Evolutionary conservation across 2,329 filamentous ascomycete genomes (phyloP).

Genomic region (Fusarium sp.): DNA sequence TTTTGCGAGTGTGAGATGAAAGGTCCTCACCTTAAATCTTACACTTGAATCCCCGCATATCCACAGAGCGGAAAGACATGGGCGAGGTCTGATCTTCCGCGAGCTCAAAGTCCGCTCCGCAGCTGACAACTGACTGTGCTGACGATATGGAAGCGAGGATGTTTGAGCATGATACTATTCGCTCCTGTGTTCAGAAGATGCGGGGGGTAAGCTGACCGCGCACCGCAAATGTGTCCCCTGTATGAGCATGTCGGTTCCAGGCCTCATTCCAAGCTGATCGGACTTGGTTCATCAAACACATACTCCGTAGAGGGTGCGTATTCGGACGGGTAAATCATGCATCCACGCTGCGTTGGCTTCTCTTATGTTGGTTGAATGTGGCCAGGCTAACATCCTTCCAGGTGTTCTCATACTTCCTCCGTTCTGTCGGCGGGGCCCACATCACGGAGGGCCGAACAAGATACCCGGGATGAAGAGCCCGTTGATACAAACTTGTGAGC

Average conservation of each 20-base stretch:
- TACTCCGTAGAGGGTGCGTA: no score
- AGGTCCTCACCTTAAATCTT: conserved; percentile 32
- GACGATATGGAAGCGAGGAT: conserved; percentile 1
- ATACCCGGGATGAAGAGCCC: not conserved
- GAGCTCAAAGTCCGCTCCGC: conserved; percentile 29
- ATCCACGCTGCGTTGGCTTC: no score
- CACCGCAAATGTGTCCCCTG: not conserved
- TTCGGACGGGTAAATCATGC: no score
- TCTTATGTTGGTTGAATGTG: no score
- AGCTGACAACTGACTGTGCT: not conserved
- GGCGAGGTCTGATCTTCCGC: conserved; percentile 14
- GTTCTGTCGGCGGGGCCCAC: not conserved
- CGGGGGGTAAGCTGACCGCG: conserved; percentile 12
- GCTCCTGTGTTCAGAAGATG: not conserved
- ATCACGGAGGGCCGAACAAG: not conserved
- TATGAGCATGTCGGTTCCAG: not conserved
- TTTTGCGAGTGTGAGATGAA: conserved; percentile 23
- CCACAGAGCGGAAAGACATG: conserved; percentile 14
- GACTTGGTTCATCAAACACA: not conserved
- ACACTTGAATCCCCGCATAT: conserved; percentile 10
- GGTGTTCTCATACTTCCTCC: not conserved
- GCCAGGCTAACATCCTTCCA: no score
- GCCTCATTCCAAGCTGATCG: not conserved
- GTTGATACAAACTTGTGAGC: no score
- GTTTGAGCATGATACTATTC: not conserved